Evolutionary conservation across 1,284 basidiomycete genomes (phyloP), one percentile per base, ranked within the genome.

Genomic region (Cutaneotrichosporon cutaneum): DNA sequence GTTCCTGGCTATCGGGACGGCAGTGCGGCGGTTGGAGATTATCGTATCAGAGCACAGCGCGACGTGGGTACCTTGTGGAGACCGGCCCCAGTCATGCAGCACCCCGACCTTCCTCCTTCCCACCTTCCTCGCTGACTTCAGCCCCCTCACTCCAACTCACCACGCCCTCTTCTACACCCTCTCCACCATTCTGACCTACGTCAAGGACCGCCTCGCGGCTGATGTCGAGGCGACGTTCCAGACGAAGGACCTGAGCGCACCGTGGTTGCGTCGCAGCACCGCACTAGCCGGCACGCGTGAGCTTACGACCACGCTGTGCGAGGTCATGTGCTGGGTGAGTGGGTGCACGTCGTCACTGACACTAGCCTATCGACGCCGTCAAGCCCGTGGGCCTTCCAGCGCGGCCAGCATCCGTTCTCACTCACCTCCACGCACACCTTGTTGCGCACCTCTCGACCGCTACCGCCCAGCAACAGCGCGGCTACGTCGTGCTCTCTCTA

Each of bases 101-200:
- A 27, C 6, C 3, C 32, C 11, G 30, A 13, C 9, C 21, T 39
- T 14, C 39, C 39, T 8, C 39, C 39, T 42, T 42, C 39, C 39
- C n/a, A 7, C 14, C 16, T 42, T 42, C 18, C 18, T 18, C 42
- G 27, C 22, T 64, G 16, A 54, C 22, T 1, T 0, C 54, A 78
- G 76, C 11, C 69, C 72, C 0, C 54, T 75, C 21, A 77, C 76
- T 0, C 70, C 75, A 0, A 78, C 76, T 0, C 76, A 78, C 61
- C 77, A 77, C 51, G 76, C 76, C 1, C 64, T 79, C 0, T 59
- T 76, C 13, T 68, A 76, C 59, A 70, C 70, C 5, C 59, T 76
- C 2, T 71, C 72, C 50, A 73, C 71, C 1, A 71, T 74, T 32
- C 56, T 77, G 11, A 71, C 71, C 0, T 73, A 70, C 58, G 63